A percentile compares a stretch with the other conserved stretches of the same genome.
phyloP scores from a whole-genome alignment of 208 protist species.

The Leishmania lainsoni region DNA sequence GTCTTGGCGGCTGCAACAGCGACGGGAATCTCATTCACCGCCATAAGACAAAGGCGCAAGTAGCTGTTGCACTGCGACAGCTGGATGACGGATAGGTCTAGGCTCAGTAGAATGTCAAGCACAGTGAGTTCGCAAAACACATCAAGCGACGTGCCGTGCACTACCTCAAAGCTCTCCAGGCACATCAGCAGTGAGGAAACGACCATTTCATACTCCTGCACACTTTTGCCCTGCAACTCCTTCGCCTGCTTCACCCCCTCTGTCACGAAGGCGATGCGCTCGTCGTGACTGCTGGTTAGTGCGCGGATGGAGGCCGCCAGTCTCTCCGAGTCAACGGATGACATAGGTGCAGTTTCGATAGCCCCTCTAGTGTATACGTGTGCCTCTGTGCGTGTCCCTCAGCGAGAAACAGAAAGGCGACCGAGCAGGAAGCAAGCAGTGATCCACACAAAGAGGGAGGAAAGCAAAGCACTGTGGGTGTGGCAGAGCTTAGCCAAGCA shows the following conservation, averaged over 20 bases:
- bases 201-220: slow-evolving; percentile 74
- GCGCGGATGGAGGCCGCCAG: slow-evolving; percentile 51
- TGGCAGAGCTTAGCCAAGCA: not conserved
- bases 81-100: slow-evolving; percentile 77
- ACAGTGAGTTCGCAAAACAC: slow-evolving; percentile 78
- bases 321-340: slow-evolving; percentile 33
- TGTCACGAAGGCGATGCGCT: slow-evolving; percentile 48
- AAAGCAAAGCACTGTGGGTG: not conserved
- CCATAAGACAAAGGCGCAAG: slow-evolving; percentile 66
- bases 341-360: slow-evolving; percentile 9
- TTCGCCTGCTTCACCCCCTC: slow-evolving; percentile 71
- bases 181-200: slow-evolving; percentile 66
- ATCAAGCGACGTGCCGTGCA: slow-evolving; percentile 51
- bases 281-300: slow-evolving; percentile 40
- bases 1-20: slow-evolving; percentile 60
- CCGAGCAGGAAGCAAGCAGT: not conserved
- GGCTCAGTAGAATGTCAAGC: slow-evolving; percentile 70
- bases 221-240: slow-evolving; percentile 69
- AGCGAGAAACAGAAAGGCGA: not conserved
- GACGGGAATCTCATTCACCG: slow-evolving; percentile 45
- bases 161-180: slow-evolving; percentile 79
- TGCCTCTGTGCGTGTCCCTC: not conserved
- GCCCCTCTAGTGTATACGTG: not conserved
- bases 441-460: not conserved
- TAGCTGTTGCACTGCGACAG: slow-evolving; percentile 86